A percentile compares a stretch with the other conserved stretches of the same genome.
Conservation (phyloP, 345 rosid species). For the Salix koriyanagi region DNA sequence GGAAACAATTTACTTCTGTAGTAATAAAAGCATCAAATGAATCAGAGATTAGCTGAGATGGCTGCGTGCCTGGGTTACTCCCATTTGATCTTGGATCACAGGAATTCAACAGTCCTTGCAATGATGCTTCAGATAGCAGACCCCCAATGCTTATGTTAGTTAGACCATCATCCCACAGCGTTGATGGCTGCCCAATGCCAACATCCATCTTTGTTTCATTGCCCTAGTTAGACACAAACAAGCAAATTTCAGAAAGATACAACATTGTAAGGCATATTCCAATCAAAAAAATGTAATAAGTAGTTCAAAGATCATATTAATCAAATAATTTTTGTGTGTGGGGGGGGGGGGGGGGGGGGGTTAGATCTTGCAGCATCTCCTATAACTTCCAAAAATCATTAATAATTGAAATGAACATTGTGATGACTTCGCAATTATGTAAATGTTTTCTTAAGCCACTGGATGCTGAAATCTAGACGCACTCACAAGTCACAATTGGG, state of each 20-base stretch:
- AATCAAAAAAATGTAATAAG: not conserved
- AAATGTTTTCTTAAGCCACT: not conserved
- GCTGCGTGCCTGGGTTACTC: constrained; percentile 29
- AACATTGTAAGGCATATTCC: not conserved
- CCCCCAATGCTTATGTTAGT: constrained; percentile 79
- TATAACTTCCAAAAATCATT: not conserved
- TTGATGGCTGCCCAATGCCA: constrained; percentile 33
- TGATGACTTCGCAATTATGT: not conserved
- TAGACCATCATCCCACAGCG: constrained; percentile 60
- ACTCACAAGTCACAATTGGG: not conserved
- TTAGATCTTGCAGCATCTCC: not conserved
- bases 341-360: not conserved
- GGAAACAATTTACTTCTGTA: constrained; percentile 37
- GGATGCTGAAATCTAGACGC: not conserved
- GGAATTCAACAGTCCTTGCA: constrained; percentile 39
- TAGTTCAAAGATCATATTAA: not conserved
- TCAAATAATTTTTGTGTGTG: not conserved
- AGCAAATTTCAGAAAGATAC: constrained; percentile 17
- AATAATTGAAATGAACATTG: not conserved
- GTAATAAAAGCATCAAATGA: constrained; percentile 69
- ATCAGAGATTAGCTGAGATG: constrained; percentile 56
- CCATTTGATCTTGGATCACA: constrained; percentile 36
- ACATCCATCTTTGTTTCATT: constrained; percentile 28
- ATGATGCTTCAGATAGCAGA: constrained; percentile 74
- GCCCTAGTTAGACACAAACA: constrained; percentile 37